Evolutionary conservation across 306 rosid genomes (phyloP).

Genomic region (Potentilla sterilis): DNA sequence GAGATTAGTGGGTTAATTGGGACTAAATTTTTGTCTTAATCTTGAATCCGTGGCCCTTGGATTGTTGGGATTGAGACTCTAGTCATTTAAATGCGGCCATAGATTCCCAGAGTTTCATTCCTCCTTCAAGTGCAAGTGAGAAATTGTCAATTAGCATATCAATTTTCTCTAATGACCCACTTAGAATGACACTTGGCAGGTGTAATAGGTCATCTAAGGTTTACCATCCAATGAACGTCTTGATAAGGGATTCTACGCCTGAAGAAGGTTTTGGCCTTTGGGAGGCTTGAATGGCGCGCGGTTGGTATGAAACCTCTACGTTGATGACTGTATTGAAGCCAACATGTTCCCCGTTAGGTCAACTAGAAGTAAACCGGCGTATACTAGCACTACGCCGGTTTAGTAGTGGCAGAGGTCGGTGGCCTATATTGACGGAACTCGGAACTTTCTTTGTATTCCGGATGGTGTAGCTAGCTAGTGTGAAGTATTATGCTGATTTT

Average conservation of each 20-base stretch:
- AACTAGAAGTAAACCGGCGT: neutral
- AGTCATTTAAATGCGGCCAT: constrained; percentile 39
- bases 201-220: neutral
- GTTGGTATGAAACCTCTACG: neutral
- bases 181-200: constrained; percentile 39
- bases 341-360: constrained; percentile 31
- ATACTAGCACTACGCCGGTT: neutral
- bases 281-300: constrained; percentile 18
- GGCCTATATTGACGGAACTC: neutral
- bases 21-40: constrained; percentile 34
- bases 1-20: constrained; percentile 32
- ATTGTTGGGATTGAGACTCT: constrained; percentile 27
- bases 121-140: constrained; percentile 23
- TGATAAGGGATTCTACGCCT: neutral
- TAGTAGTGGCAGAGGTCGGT: no score
- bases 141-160: constrained; percentile 38
- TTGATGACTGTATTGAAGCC: neutral
- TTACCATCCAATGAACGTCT: neutral
- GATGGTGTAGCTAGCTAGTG: no score
- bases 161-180: neutral
- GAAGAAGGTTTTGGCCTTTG: neutral
- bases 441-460: neutral
- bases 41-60: constrained; percentile 37
- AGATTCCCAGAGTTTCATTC: constrained; percentile 43
- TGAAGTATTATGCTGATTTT: neutral